Conservation (phyloP, 2,329 filamentous ascomycete species). For the Aureobasidium leucospermi region DNA sequence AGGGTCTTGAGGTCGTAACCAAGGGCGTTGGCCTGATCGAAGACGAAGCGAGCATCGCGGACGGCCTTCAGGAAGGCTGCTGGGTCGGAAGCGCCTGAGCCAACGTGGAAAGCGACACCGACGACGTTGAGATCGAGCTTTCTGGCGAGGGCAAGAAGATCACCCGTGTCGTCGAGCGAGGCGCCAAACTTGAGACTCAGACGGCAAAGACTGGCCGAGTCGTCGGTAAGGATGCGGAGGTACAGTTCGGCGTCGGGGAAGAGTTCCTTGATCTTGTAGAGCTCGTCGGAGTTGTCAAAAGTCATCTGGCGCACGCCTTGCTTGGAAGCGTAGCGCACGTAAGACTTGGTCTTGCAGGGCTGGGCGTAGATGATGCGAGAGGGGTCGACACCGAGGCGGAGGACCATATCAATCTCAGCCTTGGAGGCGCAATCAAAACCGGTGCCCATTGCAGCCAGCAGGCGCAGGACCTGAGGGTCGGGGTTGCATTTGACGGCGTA, state of each 20-base stretch:
- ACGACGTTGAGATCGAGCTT: constrained; percentile 82
- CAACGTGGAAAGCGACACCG: constrained; percentile 96
- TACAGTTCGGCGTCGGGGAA: constrained; percentile 86
- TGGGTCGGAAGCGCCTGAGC: constrained; percentile 93
- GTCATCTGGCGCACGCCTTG: constrained; percentile 95
- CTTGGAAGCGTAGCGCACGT: constrained; percentile 80
- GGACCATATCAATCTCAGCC: constrained; percentile 87
- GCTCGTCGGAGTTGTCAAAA: constrained; percentile 95
- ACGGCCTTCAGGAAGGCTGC: constrained; percentile 85
- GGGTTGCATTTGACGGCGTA: constrained; percentile 99
- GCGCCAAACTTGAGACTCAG: constrained; percentile 97
- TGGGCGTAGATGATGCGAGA: constrained; percentile 97
- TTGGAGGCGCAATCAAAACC: constrained; percentile 99
- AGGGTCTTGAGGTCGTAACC: constrained; percentile 80
- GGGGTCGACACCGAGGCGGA: constrained; percentile 74
- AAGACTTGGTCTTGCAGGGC: constrained; percentile 99
- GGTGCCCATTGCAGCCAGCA: constrained; percentile 80
- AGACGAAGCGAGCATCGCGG: constrained; percentile 78
- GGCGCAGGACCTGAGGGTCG: constrained; percentile 77
- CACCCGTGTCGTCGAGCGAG: constrained; percentile 70
- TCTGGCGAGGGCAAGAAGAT: constrained; percentile 72
- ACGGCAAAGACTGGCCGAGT: constrained; percentile 87
- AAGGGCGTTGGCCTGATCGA: constrained; percentile 69
- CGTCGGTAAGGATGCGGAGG: constrained; percentile 91
- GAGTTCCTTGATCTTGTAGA: constrained; percentile 93